Evolutionary conservation across 2,329 filamentous ascomycete genomes (phyloP), one percentile per base, ranked within the genome.

Genomic region (Chaetomiaceae sp.): DNA sequence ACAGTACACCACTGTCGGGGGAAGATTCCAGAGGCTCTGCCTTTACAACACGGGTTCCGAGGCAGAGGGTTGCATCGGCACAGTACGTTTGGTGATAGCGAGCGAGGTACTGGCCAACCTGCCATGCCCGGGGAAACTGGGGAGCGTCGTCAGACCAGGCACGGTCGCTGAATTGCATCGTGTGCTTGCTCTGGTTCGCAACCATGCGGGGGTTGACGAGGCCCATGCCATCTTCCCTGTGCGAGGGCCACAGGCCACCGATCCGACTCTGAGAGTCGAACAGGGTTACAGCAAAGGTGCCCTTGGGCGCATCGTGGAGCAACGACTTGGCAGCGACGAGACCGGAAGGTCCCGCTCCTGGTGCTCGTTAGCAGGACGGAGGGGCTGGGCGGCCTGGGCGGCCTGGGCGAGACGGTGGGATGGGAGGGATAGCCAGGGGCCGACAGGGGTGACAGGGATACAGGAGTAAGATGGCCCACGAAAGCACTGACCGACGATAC

Each of bases 171-270:
- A 85, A 85, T 59, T 80, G 77, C 56, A 93, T 82, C 0, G 87
- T 89, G 66, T 89, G 88, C 40, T 78, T 79, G 68, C 86, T 90
- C 61, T 91, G 81, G 64, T 95, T 95, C 4, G 80, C 80, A 14
- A 79, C 73, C 74, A 87, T 86, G 46, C 86, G 75, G 8, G 85
- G 85, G 55, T 86, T 81, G 14, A 85, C 69, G 34, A 79, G 69
- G 2, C 79, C 74, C 1, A 59, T 68, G n/a, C 55, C 58, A 48
- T 83, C 81, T 2, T 68, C 58, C 47, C 71, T 74, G 12, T 68
- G 66, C 1, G 72, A 69, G 3, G 85, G 84, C 89, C 89, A 95
- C n/a, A 93, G 77, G 0, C 89, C 89, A 10, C 88, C 89, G 14
- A 92, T 75, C 34, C 79, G 75, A 30, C 74, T 62, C 41, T 82